phyloP scores from a whole-genome alignment of 2,329 filamentous ascomycete genomes.

The Phaeosphaeria sp. region DNA sequence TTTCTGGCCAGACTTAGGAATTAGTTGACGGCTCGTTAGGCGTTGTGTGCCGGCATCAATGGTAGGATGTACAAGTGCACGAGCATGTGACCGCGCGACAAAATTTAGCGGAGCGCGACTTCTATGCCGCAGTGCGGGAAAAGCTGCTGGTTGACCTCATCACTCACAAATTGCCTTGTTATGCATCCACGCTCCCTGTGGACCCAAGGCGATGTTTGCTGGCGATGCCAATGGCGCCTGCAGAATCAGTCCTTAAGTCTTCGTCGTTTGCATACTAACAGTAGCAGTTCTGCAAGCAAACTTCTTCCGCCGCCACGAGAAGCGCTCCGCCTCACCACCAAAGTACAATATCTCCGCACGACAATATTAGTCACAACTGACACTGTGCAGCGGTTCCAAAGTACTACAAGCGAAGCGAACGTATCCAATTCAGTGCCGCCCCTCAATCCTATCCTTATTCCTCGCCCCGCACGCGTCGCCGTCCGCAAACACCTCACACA shows the following conservation, averaged over 20 bases:
- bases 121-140: slow-evolving; percentile 7
- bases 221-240: slow-evolving; percentile 35
- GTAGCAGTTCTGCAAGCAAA: slow-evolving; percentile 14
- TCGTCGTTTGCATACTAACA: slow-evolving; percentile 4
- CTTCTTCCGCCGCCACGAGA: slow-evolving; percentile 18
- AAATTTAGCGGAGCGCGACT: slow-evolving; percentile 23
- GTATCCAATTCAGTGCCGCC: slow-evolving; percentile 7
- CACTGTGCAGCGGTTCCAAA: slow-evolving; percentile 19
- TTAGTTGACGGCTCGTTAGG: too few species aligned
- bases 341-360: slow-evolving; percentile 19
- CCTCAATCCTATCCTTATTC: slow-evolving; percentile 19
- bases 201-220: slow-evolving; percentile 25
- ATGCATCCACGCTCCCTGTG: slow-evolving; percentile 27
- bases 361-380: slow-evolving; percentile 14
- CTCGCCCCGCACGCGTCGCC: slow-evolving; percentile 18
- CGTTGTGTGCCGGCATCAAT: not conserved
- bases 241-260: slow-evolving; percentile 6
- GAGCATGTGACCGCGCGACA: slow-evolving; percentile 27
- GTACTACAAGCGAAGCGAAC: not conserved
- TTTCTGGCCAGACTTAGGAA: too few species aligned
- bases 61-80: not conserved
- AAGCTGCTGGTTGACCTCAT: slow-evolving; percentile 19
- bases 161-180: slow-evolving; percentile 2
- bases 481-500: slow-evolving; percentile 39
- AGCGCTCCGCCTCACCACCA: slow-evolving; percentile 27